phyloP scores from a whole-genome alignment of 1,284 basidiomycete species.

The Cryptococcus amylolentus region DNA sequence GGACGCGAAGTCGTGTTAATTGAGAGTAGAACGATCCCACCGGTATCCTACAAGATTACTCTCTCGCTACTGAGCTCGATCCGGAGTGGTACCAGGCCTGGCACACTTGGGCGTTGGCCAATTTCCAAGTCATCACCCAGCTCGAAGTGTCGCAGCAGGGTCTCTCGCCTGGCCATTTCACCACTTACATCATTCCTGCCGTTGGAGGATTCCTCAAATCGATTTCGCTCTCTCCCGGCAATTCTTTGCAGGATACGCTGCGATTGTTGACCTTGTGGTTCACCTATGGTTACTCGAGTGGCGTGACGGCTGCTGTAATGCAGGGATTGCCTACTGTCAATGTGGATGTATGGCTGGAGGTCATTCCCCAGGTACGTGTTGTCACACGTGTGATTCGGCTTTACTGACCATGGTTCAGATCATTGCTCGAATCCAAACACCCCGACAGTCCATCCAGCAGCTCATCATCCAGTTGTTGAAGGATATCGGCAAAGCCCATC shows the following conservation, averaged over 20 bases:
- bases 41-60: constrained; percentile 80
- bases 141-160: constrained; percentile 71
- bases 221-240: constrained; percentile 83
- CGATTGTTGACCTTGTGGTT: constrained; percentile 96
- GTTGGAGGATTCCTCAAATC: constrained; percentile 98
- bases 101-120: constrained; percentile 98
- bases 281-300: constrained; percentile 89
- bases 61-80: constrained; percentile 86
- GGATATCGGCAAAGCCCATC: constrained; percentile 93
- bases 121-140: constrained; percentile 89
- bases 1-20: background rate
- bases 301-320: constrained; percentile 86
- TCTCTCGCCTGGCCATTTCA: constrained; percentile 67
- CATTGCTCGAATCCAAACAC: constrained; percentile 96
- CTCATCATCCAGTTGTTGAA: constrained; percentile 87
- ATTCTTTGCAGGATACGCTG: constrained; percentile 91
- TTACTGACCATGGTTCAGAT: constrained; percentile 59
- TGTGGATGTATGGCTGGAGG: constrained; percentile 97
- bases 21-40: constrained; percentile 64
- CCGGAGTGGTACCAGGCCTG: constrained; percentile 97
- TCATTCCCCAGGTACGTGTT: constrained; percentile 80
- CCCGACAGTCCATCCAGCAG: constrained; percentile 77
- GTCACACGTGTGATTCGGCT: background rate
- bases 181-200: constrained; percentile 86
- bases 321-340: constrained; percentile 85